Base-by-base conservation (phyloP, 768 basidiomycete species). In the Tricholoma furcatifolium region DNA sequence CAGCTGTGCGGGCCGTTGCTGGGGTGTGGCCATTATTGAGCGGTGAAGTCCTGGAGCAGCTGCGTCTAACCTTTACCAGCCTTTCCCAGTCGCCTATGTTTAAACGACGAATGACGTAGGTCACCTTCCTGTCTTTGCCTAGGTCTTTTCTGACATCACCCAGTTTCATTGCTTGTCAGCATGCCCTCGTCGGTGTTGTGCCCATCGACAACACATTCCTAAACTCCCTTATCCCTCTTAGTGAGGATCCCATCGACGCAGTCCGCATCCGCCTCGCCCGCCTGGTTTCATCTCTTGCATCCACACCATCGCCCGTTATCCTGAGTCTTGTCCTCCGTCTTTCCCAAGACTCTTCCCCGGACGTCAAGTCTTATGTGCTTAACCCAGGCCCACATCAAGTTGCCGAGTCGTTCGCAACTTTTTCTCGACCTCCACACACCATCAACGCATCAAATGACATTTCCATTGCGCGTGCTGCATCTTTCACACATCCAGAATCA, bases 181-280 rank as follows among this genome's bases (percentile, higher is more conserved):
- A 88, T 65, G 78, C 83, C 32, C 75, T 93, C 48, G 65, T 83
- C 23, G 56, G 67, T 69, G 14, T 56, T 67, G 3, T 78, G 52
- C 62, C 73, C 27, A 67, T 68, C 51, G 79, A 76, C 60, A 77
- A 73, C 58, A 68, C 65, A 57, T 80, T 84, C 55, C 80, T 91
- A 70, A 66, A 74, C 51, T 69, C 74, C n/a, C 67, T 95, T 17
- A 67, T 74, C 23, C 61, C 65, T 40, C 74, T 95, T 38, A 79
- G 81, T 4, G 64, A 73, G 30, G 95, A 98, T 63, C 62, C 65
- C 32, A 84, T 96, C 11, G 76, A 89, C 46, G 93, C 92, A 55
- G 93, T 97, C 31, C 80, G 93, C 42, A 92, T 97, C 51, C 88
- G 84, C 6, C 77, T 93, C 2, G 87, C 94, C n/a, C 80, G 93